Evolutionary conservation across 2,329 filamentous ascomycete species (phyloP).

Genomic region (Graphiopsis chlorocephala): DNA sequence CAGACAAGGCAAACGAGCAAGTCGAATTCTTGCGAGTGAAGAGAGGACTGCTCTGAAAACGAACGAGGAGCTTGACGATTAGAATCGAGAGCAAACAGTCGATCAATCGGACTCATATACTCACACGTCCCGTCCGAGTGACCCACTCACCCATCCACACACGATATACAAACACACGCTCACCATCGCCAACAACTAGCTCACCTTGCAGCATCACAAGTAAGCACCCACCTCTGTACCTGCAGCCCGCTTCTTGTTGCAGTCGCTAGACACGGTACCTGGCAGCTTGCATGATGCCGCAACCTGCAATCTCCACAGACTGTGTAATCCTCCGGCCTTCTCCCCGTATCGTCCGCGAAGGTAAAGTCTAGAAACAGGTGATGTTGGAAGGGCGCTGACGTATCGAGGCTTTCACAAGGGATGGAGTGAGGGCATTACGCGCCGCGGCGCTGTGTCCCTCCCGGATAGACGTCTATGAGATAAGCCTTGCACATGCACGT

Average conservation of each 20-base stretch:
- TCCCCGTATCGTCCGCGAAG: background rate
- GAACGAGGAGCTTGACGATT: background rate
- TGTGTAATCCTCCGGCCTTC: conserved; percentile 13
- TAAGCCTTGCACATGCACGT: conserved; percentile 14
- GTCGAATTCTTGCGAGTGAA: conserved; percentile 15
- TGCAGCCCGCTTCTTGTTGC: conserved; percentile 13
- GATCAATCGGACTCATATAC: background rate
- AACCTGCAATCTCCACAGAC: conserved; percentile 16
- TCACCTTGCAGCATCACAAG: conserved; percentile 18
- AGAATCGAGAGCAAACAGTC: conserved; percentile 1
- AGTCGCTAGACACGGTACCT: conserved; percentile 14
- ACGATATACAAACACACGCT: conserved; percentile 1
- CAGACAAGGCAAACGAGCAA: conserved; percentile 13
- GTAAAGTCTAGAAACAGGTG: background rate
- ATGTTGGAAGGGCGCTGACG: background rate
- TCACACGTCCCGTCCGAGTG: background rate
- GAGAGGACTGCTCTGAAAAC: conserved; percentile 16
- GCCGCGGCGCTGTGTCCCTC: conserved; percentile 11
- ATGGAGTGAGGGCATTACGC: conserved; percentile 11
- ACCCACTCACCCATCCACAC: background rate
- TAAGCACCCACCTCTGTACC: conserved; percentile 11
- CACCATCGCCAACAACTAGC: background rate
- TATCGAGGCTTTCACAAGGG: conserved; percentile 20
- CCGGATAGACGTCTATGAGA: background rate
- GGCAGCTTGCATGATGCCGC: conserved; percentile 17